phyloP scores from a whole-genome alignment of 179 eudicot species.

The Beta lomatogona region DNA sequence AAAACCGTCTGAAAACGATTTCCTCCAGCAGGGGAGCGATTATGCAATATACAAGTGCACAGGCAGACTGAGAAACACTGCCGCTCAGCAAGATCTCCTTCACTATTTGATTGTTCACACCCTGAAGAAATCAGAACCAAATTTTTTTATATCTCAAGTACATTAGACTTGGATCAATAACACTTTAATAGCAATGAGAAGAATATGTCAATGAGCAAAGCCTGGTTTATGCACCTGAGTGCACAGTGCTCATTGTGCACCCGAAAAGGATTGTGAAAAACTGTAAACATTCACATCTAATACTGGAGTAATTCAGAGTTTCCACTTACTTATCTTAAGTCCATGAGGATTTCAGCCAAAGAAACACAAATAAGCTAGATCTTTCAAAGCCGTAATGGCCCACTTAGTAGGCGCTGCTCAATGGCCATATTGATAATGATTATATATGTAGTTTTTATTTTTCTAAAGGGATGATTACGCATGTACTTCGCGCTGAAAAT shows the following conservation, averaged over 20 bases:
- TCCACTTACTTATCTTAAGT: background rate
- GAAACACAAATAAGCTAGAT: background rate
- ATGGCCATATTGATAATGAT: too few species aligned
- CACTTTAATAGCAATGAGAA: background rate
- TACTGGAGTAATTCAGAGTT: background rate
- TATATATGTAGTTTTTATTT: too few species aligned
- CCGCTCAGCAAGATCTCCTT: slow-evolving; percentile 68
- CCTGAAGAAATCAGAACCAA: slow-evolving; percentile 38
- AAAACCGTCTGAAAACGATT: slow-evolving; percentile 70
- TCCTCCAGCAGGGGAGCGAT: slow-evolving; percentile 80
- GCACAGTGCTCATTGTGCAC: too few species aligned
- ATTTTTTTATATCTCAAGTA: background rate
- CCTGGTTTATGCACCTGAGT: too few species aligned
- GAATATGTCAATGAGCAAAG: background rate
- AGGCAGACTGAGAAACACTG: slow-evolving; percentile 41
- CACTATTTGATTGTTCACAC: slow-evolving; percentile 56
- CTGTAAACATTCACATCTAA: background rate
- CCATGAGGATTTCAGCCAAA: background rate
- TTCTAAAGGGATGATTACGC: too few species aligned
- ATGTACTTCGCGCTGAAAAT: too few species aligned
- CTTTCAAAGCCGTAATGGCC: too few species aligned
- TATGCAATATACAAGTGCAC: slow-evolving; percentile 63
- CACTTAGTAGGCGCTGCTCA: too few species aligned
- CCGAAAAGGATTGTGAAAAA: too few species aligned
- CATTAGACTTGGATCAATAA: background rate